These are phyloP conservation scores for Knufia fluminis DNA, from an alignment of 2,329 filamentous ascomycete genomes.

Conservation along the genomic window DNA sequence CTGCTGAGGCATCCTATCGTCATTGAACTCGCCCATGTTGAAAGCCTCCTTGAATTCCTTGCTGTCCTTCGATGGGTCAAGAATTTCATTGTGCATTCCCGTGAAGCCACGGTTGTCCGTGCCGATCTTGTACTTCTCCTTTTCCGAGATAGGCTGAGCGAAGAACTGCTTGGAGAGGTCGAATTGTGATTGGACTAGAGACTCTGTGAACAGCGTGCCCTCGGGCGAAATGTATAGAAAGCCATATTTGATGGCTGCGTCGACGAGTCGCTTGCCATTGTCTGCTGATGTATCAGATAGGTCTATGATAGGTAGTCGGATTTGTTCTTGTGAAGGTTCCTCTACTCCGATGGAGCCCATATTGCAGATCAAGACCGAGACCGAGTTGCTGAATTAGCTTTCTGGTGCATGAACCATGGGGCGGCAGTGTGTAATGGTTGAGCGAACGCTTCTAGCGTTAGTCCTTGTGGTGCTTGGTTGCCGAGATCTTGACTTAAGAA, in stretches of 20 bases:
- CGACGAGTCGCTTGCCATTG: slow-evolving; percentile 61
- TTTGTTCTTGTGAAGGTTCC: not conserved
- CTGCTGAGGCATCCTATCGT: slow-evolving; percentile 59
- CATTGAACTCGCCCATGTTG: slow-evolving; percentile 73
- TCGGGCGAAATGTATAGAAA: slow-evolving; percentile 83
- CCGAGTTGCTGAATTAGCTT: too few species aligned
- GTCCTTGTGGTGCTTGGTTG: too few species aligned
- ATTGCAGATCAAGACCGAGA: not conserved
- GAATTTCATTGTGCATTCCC: slow-evolving; percentile 74
- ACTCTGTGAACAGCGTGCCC: slow-evolving; percentile 56
- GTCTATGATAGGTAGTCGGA: slow-evolving; percentile 69
- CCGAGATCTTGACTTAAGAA: too few species aligned
- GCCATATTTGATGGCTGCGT: slow-evolving; percentile 71
- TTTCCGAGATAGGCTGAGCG: slow-evolving; percentile 28
- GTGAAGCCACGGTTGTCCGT: slow-evolving; percentile 80
- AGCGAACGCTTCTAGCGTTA: too few species aligned
- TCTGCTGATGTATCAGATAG: slow-evolving; percentile 52
- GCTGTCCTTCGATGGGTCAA: slow-evolving; percentile 75
- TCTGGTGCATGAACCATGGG: too few species aligned
- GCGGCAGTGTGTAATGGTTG: too few species aligned
- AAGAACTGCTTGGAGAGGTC: slow-evolving; percentile 49
- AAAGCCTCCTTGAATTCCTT: slow-evolving; percentile 94
- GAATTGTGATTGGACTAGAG: slow-evolving; percentile 64
- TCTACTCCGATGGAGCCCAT: slow-evolving; percentile 4
- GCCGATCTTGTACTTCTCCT: slow-evolving; percentile 60